Conservation (phyloP, 495 filamentous ascomycete genomes). For the Aspergillus nidulans region DNA sequence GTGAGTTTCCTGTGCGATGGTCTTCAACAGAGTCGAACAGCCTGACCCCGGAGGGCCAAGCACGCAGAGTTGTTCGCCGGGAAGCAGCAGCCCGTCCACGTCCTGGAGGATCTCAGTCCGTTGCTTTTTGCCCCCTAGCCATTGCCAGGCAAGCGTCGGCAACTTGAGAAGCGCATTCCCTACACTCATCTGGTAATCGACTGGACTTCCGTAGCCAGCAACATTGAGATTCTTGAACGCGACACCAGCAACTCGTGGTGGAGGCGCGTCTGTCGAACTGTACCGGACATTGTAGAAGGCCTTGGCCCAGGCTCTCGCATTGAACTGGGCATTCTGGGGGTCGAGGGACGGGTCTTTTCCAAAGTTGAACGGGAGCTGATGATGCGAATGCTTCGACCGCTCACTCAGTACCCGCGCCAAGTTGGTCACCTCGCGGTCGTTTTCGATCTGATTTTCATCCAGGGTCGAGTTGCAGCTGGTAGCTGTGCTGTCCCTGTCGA, state of each 20-base stretch:
- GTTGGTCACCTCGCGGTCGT: not conserved
- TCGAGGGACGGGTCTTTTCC: constrained; percentile 18
- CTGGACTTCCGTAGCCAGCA: constrained; percentile 67
- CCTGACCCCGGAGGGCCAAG: constrained; percentile 69
- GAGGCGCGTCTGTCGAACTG: not conserved
- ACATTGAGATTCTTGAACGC: constrained; percentile 62
- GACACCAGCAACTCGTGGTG: constrained; percentile 25
- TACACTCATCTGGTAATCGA: constrained; percentile 78
- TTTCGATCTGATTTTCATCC: not conserved
- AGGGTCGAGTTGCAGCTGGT: not conserved
- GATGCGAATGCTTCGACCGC: constrained; percentile 1
- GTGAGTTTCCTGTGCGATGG: constrained; percentile 65
- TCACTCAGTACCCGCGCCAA: constrained; percentile 3
- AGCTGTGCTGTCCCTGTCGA: not conserved
- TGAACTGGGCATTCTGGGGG: constrained; percentile 31
- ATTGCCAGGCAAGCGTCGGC: constrained; percentile 36
- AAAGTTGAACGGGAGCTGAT: not conserved
- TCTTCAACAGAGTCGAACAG: constrained; percentile 70
- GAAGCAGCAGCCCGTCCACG: constrained; percentile 66
- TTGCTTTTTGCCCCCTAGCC: constrained; percentile 43
- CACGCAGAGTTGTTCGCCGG: constrained; percentile 76
- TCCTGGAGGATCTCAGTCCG: constrained; percentile 64
- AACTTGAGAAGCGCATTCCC: constrained; percentile 58
- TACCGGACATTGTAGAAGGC: constrained; percentile 17
- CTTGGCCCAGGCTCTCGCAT: constrained; percentile 28